Conservation (phyloP, 1,284 basidiomycete genomes). For the Puccinia triticina region DNA sequence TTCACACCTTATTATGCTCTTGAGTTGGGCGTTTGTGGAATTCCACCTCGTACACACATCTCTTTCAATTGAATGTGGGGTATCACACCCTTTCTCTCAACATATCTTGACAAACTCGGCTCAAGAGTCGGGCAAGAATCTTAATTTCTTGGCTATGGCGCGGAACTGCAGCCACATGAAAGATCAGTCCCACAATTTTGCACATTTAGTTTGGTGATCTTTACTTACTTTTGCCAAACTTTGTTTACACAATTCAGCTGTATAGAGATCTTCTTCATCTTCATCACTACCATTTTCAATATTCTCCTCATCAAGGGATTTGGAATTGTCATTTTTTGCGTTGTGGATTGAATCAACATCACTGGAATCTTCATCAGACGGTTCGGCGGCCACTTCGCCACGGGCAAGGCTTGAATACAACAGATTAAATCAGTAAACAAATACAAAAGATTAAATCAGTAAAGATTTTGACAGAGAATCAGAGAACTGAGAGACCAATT, state of each 20-base stretch:
- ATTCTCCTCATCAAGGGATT: neutral
- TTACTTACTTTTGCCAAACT: neutral
- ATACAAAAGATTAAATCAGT: neutral
- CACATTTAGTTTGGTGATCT: too few relatives aligned
- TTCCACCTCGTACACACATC: slow-evolving; percentile 10
- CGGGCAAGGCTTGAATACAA: neutral
- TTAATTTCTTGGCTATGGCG: neutral
- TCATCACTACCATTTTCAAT: neutral
- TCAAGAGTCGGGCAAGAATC: neutral
- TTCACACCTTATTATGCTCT: slow-evolving; percentile 2
- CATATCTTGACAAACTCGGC: slow-evolving; percentile 1
- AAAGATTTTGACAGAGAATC: neutral
- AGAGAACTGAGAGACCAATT: neutral
- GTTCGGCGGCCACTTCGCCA: neutral
- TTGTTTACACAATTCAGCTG: neutral
- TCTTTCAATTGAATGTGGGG: neutral
- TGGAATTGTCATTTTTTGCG: neutral
- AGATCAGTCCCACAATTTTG: too few relatives aligned
- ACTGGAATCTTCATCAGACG: neutral
- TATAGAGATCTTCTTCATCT: slow-evolving; percentile 7
- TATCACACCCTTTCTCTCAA: neutral
- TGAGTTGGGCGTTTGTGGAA: neutral
- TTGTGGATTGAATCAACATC: neutral
- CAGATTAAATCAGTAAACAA: too few relatives aligned
- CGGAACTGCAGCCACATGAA: neutral